phyloP scores from a whole-genome alignment of 2,329 filamentous ascomycete genomes.

The Parascedosporium putredinis region DNA sequence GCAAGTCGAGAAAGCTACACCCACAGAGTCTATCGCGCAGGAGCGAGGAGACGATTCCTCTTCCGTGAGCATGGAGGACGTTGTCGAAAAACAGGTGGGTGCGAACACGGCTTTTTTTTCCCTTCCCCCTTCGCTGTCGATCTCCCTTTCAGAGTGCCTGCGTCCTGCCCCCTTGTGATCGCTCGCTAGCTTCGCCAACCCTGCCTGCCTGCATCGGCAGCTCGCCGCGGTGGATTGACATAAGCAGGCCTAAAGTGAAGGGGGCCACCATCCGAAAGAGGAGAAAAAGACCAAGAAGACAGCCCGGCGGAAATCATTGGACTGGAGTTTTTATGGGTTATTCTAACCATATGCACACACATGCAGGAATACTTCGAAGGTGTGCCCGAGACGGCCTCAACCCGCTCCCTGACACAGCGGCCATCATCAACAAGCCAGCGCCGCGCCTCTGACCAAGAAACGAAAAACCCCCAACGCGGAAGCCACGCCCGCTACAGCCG shows the following conservation, averaged over 20 bases:
- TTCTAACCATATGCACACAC: background rate
- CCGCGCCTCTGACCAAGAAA: background rate
- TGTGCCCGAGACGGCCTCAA: conserved; percentile 55
- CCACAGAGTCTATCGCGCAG: conserved; percentile 11
- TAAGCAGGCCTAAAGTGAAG: too few relatives aligned
- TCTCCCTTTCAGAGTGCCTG: background rate
- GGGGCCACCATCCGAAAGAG: too few relatives aligned
- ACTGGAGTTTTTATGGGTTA: too few relatives aligned
- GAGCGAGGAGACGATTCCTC: conserved; percentile 4
- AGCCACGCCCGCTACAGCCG: conserved; percentile 12
- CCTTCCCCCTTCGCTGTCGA: background rate
- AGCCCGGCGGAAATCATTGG: too few relatives aligned
- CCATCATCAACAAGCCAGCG: conserved; percentile 18
- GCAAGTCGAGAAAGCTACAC: conserved; percentile 21
- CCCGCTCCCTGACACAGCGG: conserved; percentile 52
- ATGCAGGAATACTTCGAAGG: conserved; percentile 81
- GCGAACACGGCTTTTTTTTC: background rate
- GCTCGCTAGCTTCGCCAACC: background rate
- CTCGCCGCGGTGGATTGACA: background rate
- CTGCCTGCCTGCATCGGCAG: background rate
- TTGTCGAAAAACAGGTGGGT: conserved; percentile 17
- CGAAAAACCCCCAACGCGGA: background rate
- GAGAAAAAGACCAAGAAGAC: too few relatives aligned
- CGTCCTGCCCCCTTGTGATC: background rate
- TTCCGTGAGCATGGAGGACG: conserved; percentile 14